These are phyloP conservation scores for Wickerhamiella qilinensis DNA, from an alignment of 805 yeast species.

Conservation along the genomic window DNA sequence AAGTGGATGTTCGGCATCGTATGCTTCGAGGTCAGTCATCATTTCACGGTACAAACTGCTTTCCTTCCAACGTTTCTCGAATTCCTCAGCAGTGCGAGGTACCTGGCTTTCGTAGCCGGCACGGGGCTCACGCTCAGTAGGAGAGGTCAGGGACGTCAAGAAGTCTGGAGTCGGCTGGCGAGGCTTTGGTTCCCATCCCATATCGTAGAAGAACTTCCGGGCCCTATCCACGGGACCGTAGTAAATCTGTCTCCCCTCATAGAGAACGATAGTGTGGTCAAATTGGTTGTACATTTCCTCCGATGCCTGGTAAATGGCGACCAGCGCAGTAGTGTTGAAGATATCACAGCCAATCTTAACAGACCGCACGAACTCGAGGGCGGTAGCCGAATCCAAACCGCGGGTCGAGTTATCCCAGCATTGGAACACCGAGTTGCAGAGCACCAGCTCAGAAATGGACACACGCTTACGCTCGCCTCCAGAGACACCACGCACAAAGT, in stretches of 20 bases:
- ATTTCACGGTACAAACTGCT: constrained; percentile 30
- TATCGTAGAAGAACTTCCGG: constrained; percentile 37
- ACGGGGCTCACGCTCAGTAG: constrained; percentile 36
- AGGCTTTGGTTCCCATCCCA: constrained; percentile 50
- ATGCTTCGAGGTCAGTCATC: constrained; percentile 29
- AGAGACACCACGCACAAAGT: constrained; percentile 53
- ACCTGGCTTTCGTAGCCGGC: constrained; percentile 34
- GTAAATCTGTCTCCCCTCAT: constrained; percentile 45
- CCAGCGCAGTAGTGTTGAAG: constrained; percentile 37
- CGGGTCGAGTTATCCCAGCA: constrained; percentile 76
- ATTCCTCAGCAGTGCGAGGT: constrained; percentile 48
- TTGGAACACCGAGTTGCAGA: constrained; percentile 44
- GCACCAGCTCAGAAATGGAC: constrained; percentile 61
- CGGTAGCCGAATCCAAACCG: constrained; percentile 75
- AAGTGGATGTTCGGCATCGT: constrained; percentile 17
- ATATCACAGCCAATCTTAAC: constrained; percentile 42
- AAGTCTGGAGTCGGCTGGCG: constrained; percentile 60
- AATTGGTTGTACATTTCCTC: constrained; percentile 48
- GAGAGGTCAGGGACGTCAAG: constrained; percentile 52
- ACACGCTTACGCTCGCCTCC: constrained; percentile 82
- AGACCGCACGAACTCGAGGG: constrained; percentile 54
- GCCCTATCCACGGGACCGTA: constrained; percentile 45
- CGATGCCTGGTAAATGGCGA: constrained; percentile 55
- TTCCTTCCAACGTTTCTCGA: constrained; percentile 39
- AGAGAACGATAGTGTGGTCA: constrained; percentile 44